Evolutionary conservation across 2,329 filamentous ascomycete species (phyloP), one percentile per base, ranked within the genome.

Genomic region (Claviceps arundinis): DNA sequence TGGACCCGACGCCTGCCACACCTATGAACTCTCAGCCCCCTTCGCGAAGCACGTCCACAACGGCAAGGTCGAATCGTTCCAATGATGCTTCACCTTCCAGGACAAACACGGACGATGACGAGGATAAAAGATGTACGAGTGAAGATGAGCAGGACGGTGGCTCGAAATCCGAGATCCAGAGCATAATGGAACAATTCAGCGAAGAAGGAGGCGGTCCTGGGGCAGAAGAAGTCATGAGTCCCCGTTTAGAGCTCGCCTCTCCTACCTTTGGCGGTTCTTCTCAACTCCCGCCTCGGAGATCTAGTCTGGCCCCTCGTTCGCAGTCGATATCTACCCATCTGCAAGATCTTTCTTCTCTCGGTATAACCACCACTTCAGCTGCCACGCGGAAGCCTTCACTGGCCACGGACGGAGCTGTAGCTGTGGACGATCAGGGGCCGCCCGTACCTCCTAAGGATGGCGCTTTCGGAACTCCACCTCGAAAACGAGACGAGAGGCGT

Each of bases 131-230:
- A 54, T 75, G 75, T 51, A 58, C 73, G 38, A 82, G 75, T 59
- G 81, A 83, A 61, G 81, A 82, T 61, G 77, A 81, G 51, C 77
- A 80, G 22, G 82, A 89, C 47, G 78, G 79, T 49, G 81, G 81
- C 50, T 88, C 87, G 1, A 80, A 81, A 54, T 84, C 85, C 5
- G 93, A 98, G 70, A 96, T 98, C 55, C 88, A 96, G 68, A 95
- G 80, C 64, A 97, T 98, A 65, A 97, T 98, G 88, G 88, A 89
- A 56, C 93, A 97, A 68, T 97, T 97, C 60, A 84, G 85, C 59
- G 82, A 87, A 62, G 81, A 81, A 49, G 81, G 81, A 30, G 81
- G 82, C 50, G 87, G 83, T 0, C 85, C 82, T 1, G 84, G 77
- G 5, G 81, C 79, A 55, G 84, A 91, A 49, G 88, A 94, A 66